phyloP scores from a whole-genome alignment of 768 basidiomycete species.

The Boletellus ananiceps region DNA sequence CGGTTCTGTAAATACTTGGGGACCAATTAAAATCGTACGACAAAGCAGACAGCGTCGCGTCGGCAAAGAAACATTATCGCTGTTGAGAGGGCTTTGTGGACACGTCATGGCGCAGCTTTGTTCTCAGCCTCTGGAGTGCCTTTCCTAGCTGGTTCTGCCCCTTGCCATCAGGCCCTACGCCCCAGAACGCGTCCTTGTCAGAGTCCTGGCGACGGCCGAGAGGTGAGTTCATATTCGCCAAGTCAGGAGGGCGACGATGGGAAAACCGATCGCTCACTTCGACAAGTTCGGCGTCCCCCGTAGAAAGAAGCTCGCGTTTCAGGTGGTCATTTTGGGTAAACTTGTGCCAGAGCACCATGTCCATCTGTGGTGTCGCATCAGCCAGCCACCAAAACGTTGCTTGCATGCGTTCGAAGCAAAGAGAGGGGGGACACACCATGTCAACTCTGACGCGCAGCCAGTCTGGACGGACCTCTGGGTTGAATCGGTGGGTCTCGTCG shows the following conservation, averaged over 20 bases:
- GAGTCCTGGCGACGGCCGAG: constrained; percentile 21
- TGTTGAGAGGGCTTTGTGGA: constrained; percentile 13
- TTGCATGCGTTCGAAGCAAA: constrained; percentile 14
- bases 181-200: constrained; percentile 40
- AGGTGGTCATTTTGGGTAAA: constrained; percentile 39
- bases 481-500: constrained; percentile 34
- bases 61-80: constrained; percentile 12
- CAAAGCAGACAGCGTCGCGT: constrained; percentile 12
- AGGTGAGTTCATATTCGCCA: constrained; percentile 10
- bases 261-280: constrained; percentile 31
- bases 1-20: constrained; percentile 6
- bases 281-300: constrained; percentile 36
- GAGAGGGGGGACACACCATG: constrained; percentile 22
- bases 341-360: constrained; percentile 36
- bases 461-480: constrained; percentile 33
- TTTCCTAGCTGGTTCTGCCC: constrained; percentile 42
- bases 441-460: constrained; percentile 32
- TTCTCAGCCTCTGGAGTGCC: constrained; percentile 36
- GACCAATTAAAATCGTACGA: constrained; percentile 31
- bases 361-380: constrained; percentile 30
- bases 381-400: constrained; percentile 3
- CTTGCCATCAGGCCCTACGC: constrained; percentile 33
- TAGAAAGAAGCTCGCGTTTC: constrained; percentile 33
- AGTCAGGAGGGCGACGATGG: not conserved
- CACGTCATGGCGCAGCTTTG: constrained; percentile 25